These are phyloP conservation scores for Fusarium ambrosium DNA, from an alignment of 2,329 filamentous ascomycete genomes.

Conservation along the genomic window DNA sequence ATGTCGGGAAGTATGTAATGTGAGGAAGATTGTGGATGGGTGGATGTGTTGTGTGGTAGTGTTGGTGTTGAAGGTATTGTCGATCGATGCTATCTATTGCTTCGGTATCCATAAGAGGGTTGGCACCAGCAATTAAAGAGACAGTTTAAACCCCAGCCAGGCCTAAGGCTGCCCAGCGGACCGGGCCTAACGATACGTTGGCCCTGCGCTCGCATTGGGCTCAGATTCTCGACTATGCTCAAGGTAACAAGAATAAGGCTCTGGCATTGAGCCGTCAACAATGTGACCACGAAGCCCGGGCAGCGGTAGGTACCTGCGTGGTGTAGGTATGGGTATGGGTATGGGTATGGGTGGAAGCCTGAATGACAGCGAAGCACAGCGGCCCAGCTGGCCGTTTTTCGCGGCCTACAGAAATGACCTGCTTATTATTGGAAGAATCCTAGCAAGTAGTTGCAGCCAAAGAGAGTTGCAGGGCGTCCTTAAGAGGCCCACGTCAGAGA, in stretches of 20 bases:
- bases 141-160: background rate
- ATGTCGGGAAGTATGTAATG: slow-evolving; percentile 25
- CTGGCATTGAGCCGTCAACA: background rate
- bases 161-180: background rate
- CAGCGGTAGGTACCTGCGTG: background rate
- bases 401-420: background rate
- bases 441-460: background rate
- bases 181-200: background rate
- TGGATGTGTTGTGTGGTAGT: slow-evolving; percentile 20
- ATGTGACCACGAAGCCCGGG: background rate
- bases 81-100: slow-evolving; percentile 26
- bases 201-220: slow-evolving; percentile 17
- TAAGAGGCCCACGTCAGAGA: background rate
- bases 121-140: slow-evolving; percentile 38
- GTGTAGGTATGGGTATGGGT: background rate
- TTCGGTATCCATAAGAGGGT: slow-evolving; percentile 44
- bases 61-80: slow-evolving; percentile 34
- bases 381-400: background rate
- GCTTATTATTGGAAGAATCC: background rate
- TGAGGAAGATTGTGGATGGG: slow-evolving; percentile 15
- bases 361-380: background rate
- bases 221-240: background rate
- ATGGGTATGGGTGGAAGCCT: background rate
- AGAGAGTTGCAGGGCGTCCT: background rate
- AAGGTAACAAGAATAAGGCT: background rate